Base-by-base conservation (phyloP, 2,329 filamentous ascomycete species). In the Blastomyces silverae region DNA sequence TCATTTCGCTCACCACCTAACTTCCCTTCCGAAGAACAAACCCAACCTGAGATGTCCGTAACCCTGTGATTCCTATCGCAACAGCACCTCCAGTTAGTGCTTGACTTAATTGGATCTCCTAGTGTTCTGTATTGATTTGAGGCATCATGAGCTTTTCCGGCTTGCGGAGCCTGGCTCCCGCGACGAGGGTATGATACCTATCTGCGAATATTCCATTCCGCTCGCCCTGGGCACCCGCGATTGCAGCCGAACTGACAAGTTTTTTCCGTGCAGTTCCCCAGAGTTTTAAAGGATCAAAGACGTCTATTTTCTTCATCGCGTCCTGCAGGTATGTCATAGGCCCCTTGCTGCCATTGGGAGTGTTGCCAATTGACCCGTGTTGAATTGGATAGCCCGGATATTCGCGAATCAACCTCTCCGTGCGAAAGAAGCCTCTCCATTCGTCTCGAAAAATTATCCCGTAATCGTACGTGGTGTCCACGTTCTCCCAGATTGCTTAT, bases 401-500 rank as follows among this genome's bases (percentile, higher is more conserved):
- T 90, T 96, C 77, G 87, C 89, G 73, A 93, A 89, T 79, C 86
- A 87, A 71, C 90, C 91, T 70, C 84, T 97, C 70, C 88, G 92
- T 78, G 94, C 93, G 65, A 96, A 95, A 83, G 92, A 97, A 83
- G 92, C 92, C 42, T 90, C 90, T 68, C 88, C 90, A 59, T 90
- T 91, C 76, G 85, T 96, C 73, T 90, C 88, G 79, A 88, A 84
- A 79, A 94, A 96, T 80, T 97, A 99, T 79, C 90, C 92, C 61
- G 90, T 99, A 73, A 92, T 99, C 78, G 89, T 91, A 85, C 79
- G 89, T 84, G 25, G 25, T 70, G 48, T 63, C 13, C 15, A n/a
- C 50, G 11, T 59, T 57, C 15, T 39, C 15, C 28, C 10, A 15
- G 31, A 28, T 17, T 20, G 5, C 31, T 28, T 44, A 22, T 34